phyloP scores from a whole-genome alignment of 805 yeast species.

The Teunomyces lycoperdinae region DNA sequence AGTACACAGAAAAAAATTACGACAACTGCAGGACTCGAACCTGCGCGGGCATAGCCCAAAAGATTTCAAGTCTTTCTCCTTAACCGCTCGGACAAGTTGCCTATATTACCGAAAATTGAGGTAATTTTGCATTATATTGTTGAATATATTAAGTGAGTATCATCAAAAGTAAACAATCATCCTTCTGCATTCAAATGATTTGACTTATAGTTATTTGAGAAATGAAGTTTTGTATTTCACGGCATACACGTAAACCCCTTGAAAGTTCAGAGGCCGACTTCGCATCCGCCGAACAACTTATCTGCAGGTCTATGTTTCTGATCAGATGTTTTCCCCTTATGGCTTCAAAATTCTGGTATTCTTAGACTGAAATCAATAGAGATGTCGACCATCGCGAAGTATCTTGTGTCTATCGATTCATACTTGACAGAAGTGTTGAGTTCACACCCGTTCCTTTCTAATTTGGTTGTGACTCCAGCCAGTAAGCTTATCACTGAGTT shows the following conservation, averaged over 20 bases:
- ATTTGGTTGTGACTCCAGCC: constrained; percentile 22
- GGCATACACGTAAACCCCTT: too few species aligned
- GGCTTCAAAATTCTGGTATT: not conserved
- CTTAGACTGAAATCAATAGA: not conserved
- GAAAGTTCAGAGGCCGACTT: not conserved
- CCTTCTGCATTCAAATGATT: too few species aligned
- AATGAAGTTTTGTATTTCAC: too few species aligned
- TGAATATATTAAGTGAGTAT: not conserved
- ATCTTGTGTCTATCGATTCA: not conserved
- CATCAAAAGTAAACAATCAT: too few species aligned
- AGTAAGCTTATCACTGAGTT: constrained; percentile 29
- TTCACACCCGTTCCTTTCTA: constrained; percentile 19
- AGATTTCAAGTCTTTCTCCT: constrained; percentile 12
- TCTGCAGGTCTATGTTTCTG: not conserved
- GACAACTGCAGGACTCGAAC: constrained; percentile 13
- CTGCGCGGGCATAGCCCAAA: constrained; percentile 12
- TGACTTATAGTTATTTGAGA: too few species aligned
- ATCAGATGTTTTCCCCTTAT: not conserved
- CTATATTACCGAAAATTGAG: not conserved
- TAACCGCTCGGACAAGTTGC: constrained; percentile 13
- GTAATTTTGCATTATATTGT: not conserved
- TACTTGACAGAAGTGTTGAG: constrained; percentile 6
- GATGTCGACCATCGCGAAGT: constrained; percentile 1
- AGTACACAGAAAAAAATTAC: constrained; percentile 1
- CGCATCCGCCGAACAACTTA: not conserved